phyloP scores from a whole-genome alignment of 139 green algal genomes.

The Pseudopediastrum boryanum region DNA sequence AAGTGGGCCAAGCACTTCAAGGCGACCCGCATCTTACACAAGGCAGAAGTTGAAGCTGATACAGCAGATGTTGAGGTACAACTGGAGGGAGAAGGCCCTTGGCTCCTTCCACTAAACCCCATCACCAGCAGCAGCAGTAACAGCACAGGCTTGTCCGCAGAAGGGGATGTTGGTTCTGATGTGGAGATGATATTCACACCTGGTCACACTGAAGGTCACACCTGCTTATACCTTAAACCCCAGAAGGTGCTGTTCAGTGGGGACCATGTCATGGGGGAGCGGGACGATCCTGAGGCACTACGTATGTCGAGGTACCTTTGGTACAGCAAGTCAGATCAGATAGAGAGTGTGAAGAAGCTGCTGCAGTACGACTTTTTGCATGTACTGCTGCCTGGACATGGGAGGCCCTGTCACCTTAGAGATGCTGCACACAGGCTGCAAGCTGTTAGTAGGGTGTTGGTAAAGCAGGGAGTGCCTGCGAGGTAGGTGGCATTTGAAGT shows the following conservation, averaged over 20 bases:
- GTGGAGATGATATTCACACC: conserved; percentile 71
- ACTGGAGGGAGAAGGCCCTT: conserved; percentile 70
- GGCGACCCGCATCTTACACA: conserved; percentile 73
- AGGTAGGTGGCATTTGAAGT: too few species aligned
- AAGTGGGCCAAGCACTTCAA: conserved; percentile 73
- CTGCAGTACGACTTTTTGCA: conserved; percentile 68
- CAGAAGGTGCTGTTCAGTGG: conserved; percentile 60
- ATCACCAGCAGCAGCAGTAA: too few species aligned
- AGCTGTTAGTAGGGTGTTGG: conserved; percentile 38
- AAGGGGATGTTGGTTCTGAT: too few species aligned
- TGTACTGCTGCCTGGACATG: conserved; percentile 76
- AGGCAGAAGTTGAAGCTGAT: conserved; percentile 38
- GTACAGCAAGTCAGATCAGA: conserved; percentile 53
- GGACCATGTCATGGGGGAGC: conserved; percentile 41
- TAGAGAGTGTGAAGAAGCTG: conserved; percentile 62
- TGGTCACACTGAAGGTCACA: conserved; percentile 72
- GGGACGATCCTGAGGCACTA: conserved; percentile 16
- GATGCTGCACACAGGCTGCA: conserved; percentile 43
- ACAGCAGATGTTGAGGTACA: conserved; percentile 34
- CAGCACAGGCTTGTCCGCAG: too few species aligned
- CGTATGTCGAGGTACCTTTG: conserved; percentile 48
- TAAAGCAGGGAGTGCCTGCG: neutral
- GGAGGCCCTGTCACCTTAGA: conserved; percentile 34
- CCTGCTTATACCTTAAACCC: conserved; percentile 66
- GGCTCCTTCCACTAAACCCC: conserved; percentile 50